Base-by-base conservation (phyloP, 148 eudicot genomes). In the Selenicereus undatus region DNA sequence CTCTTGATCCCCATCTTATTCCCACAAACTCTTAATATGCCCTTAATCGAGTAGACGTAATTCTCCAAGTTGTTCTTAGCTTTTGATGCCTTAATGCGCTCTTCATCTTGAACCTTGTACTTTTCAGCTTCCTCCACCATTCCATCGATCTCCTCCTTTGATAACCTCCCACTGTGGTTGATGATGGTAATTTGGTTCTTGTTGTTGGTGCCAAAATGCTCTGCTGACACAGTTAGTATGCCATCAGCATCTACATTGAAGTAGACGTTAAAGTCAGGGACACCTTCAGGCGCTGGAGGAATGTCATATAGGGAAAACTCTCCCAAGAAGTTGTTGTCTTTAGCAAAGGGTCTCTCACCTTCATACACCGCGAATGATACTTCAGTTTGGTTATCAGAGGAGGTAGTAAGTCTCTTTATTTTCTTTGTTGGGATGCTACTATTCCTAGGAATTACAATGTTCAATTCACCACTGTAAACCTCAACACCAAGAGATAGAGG, bases 61-160 rank as follows among this genome's bases (percentile, higher is more conserved):
- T 79, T 74, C 52, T 79, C 81, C 32, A 79, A 39, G 22, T 50
- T 22, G 43, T 71, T 71, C 81, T 71, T 71, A 11, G 82, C 74
- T 76, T 27, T 75, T 22, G 69, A 82, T 36, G 51, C 79, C 71
- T 75, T 58, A 78, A 45, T 56, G 35, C 27, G 73, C 36, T 74
- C 70, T 78, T 83, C 78, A 43, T 83, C 82, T 24, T 79, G 74
- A 13, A 50, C 77, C 71, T 74, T 79, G 74, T 74, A 83, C 65
- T 66, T 71, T 64, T 74, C 80, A 20, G 82, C 85, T 11, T 83
- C 81, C 35, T 75, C 64, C 48, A 56, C 36, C 85, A 83, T 72
- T 68, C 60, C 79, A 32, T 79, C 69, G 42, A 83, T 45, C 71
- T 79, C 81, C 7, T 58, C 42, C 32, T 35, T 72, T 27, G 76